These are phyloP conservation scores for Geosmithia morbida DNA, from an alignment of 2,329 filamentous ascomycete species.

Conservation along the genomic window DNA sequence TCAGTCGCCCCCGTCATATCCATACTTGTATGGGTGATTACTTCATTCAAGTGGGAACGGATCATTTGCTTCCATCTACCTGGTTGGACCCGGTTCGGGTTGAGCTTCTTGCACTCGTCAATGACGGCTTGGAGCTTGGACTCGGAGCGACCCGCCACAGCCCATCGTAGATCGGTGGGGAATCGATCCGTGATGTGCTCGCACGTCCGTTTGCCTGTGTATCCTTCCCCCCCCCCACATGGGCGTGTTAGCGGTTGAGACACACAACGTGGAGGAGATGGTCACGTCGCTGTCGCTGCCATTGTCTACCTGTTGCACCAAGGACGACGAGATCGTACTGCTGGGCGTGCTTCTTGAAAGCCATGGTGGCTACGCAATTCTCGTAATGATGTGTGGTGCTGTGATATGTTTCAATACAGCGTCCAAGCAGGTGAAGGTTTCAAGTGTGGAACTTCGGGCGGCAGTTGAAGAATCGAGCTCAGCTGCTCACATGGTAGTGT, in stretches of 20 bases:
- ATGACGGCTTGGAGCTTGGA: conserved; percentile 59
- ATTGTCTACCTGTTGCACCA: conserved; percentile 35
- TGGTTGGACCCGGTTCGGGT: conserved; percentile 56
- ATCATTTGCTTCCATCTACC: conserved; percentile 27
- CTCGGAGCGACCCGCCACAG: conserved; percentile 68
- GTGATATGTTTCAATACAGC: no score
- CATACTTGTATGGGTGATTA: background rate
- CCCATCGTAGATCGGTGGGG: conserved; percentile 74
- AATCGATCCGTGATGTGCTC: conserved; percentile 59
- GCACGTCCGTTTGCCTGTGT: conserved; percentile 65
- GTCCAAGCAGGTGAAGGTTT: no score
- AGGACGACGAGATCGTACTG: conserved; percentile 44
- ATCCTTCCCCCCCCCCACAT: conserved; percentile 38
- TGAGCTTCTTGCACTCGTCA: conserved; percentile 49
- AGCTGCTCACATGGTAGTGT: no score
- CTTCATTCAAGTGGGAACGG: no score
- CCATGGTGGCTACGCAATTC: conserved; percentile 17
- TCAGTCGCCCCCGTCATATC: background rate
- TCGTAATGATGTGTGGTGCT: no score
- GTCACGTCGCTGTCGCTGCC: conserved; percentile 71
- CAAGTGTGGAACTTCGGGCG: no score
- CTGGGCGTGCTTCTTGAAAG: conserved; percentile 32
- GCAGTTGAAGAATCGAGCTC: no score
- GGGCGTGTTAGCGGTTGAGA: conserved; percentile 41
- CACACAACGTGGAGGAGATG: conserved; percentile 56